Conservation (phyloP, 2,329 filamentous ascomycete species). For the Neurospora sp. region DNA sequence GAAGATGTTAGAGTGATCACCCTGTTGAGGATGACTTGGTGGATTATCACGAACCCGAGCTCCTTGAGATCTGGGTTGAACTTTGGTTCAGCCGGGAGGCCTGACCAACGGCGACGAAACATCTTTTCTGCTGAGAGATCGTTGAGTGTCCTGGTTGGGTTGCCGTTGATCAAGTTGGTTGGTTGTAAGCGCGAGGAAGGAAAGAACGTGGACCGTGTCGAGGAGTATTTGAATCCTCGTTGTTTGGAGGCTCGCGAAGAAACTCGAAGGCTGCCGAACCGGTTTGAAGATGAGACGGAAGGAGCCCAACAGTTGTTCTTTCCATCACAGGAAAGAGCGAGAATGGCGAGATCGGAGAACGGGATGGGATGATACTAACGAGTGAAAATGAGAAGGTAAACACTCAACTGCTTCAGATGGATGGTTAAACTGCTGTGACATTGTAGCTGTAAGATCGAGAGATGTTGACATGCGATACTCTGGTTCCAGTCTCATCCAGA, state of each 20-base stretch:
- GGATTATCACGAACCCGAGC: conserved; percentile 53
- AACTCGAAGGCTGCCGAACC: background rate
- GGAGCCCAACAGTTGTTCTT: background rate
- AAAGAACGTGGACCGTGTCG: background rate
- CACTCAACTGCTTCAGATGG: background rate
- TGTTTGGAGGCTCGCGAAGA: background rate
- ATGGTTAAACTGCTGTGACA: background rate
- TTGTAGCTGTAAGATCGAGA: background rate
- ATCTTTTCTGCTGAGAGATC: conserved; percentile 33
- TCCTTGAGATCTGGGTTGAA: conserved; percentile 57
- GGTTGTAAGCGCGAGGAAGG: background rate
- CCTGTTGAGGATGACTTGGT: background rate
- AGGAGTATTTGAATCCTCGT: background rate
- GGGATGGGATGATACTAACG: background rate
- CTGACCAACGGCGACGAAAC: conserved; percentile 63
- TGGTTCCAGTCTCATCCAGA: background rate
- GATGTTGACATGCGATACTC: background rate
- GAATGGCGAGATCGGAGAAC: background rate
- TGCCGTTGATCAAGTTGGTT: background rate
- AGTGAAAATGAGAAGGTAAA: background rate
- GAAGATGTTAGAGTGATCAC: background rate
- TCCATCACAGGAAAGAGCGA: background rate
- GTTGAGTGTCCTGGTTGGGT: background rate
- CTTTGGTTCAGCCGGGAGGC: conserved; percentile 59
- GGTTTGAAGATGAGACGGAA: background rate